Evolutionary conservation across 768 basidiomycete genomes (phyloP).

Genomic region (Leccinum barrowsii): DNA sequence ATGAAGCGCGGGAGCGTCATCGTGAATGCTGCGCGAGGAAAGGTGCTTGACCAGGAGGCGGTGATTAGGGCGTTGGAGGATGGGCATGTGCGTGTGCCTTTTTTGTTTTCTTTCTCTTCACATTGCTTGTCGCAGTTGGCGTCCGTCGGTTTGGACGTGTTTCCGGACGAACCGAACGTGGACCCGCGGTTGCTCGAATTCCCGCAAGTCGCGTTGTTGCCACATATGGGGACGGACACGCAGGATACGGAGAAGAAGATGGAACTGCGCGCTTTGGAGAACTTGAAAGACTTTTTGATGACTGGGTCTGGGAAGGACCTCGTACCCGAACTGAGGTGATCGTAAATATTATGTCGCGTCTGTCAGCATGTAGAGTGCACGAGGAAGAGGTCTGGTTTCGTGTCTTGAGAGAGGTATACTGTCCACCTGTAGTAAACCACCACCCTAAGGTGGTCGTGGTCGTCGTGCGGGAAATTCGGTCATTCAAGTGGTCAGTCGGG

Average conservation of each 20-base stretch:
- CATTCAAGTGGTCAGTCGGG: too few species aligned
- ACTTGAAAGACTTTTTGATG: conserved; percentile 58
- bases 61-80: conserved; percentile 81
- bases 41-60: conserved; percentile 83
- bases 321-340: background rate
- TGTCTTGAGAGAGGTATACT: background rate
- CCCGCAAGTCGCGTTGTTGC: conserved; percentile 80
- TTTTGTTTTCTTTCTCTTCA: background rate
- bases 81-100: conserved; percentile 65
- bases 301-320: background rate
- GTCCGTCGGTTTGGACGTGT: conserved; percentile 77
- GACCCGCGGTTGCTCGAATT: conserved; percentile 76
- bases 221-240: conserved; percentile 88
- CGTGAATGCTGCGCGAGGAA: conserved; percentile 86
- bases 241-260: conserved; percentile 76
- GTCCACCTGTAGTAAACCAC: background rate
- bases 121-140: background rate
- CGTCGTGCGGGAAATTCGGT: too few species aligned
- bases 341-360: background rate
- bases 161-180: conserved; percentile 77
- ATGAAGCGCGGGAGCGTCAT: conserved; percentile 78
- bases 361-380: background rate
- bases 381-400: background rate
- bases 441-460: too few species aligned
- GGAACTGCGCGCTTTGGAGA: conserved; percentile 78